Evolutionary conservation across 345 rosid species (phyloP), one percentile per base, ranked within the genome.

Genomic region (Alliaria petiolata): DNA sequence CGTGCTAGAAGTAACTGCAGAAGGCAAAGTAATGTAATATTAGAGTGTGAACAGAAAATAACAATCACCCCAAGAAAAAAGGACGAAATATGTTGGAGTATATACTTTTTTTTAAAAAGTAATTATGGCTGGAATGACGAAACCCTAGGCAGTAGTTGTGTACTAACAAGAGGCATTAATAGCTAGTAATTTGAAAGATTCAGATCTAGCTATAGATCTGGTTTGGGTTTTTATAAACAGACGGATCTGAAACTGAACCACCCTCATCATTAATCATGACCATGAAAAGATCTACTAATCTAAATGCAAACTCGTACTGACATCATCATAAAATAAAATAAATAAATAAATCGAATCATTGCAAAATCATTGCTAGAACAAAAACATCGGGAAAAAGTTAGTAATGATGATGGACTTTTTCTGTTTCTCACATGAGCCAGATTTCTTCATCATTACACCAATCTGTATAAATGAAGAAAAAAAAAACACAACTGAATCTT

Each of bases 361-460:
- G 46, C 80, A 66, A 49, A 76, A 80, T 57, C 57, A 76, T 75
- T 70, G 51, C 40, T 16, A 51, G 51, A 73, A 43, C 47, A 63
- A 70, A 60, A 54, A 52, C 56, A 26, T 2, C 7, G 22, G 61
- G 59, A 39, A 67, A 52, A 70, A 56, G 79, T 55, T 46, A 5
- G 84, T 81, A 80, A 88, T 86, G 82, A 85, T 83, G 80, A 78
- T 28, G 77, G 19, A 67, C 73, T 78, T 80, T n/a, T 80, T 46
- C 51, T 25, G 42, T n/a, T 67, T 75, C 67, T 34, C 57, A 64
- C 55, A 59, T 47, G 76, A 70, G 55, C 83, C 86, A 85, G 86
- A 72, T 60, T 49, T 39, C 53, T 70, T 85, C 86, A 87, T 87
- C 86, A 84, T 83, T 87, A 78, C 85, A 40, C 80, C 85, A 85